Evolutionary conservation across 1,284 basidiomycete genomes (phyloP), one percentile per base, ranked within the genome.

Genomic region (Microbotryomycetes sp.): DNA sequence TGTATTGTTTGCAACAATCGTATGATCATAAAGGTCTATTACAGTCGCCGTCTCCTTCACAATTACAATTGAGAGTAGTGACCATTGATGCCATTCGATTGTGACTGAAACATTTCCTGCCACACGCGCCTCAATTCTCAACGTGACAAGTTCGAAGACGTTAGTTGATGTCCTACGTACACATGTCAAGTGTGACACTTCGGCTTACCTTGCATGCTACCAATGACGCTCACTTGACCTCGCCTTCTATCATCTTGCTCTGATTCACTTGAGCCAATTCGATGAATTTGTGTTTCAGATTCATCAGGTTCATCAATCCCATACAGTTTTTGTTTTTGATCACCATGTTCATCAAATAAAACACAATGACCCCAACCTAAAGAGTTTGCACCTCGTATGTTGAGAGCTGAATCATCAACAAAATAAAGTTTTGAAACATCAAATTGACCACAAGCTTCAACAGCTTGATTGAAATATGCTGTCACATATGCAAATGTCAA

Each of bases 361-460:
- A 70, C 70, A 45, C 62, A 64, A 49, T 71, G 67, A 3, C 63
- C 68, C 64, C 70, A 72, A 6, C 67, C 65, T 3, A 72, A 54
- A 22, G 63, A 52, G 48, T 62, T 52, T 2, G 71, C 65, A 12
- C 66, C 70, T 14, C 54, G 45, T 54, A 72, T 58, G 49, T 72
- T 72, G 4, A 72, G 53, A 15, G 63, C 61, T 9, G 68, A 66
- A 52, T 72, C 71, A 56, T 72, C 71, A 32, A 72, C 66, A 22
- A 72, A 66, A 36, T 70, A 66, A 26, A 62, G 29, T 25, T 64
- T 29, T 28, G 53, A 48, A 4, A 52, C 31, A 48, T 50, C 52
- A 26, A 51, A 28, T 7, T 59, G 60, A 19, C 49, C 48, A 6
- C 54, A 32, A 52, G 62, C 53, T 7, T 26, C 7, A 12, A 68